Evolutionary conservation across 1,284 basidiomycete genomes (phyloP), one percentile per base, ranked within the genome.

Genomic region (Rhizoctonia solani): DNA sequence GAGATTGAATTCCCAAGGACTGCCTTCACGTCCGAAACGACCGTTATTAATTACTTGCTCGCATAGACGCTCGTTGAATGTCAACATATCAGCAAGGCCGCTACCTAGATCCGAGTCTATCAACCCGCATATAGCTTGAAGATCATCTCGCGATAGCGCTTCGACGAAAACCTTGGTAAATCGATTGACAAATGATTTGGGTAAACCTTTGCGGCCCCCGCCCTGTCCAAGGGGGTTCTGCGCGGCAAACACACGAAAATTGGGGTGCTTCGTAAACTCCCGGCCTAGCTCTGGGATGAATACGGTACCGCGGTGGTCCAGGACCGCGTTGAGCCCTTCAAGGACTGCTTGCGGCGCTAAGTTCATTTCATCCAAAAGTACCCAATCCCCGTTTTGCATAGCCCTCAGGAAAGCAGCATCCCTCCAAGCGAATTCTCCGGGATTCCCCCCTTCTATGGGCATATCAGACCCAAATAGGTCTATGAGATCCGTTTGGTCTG

Each of bases 1-100:
- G 59, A 99, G 81, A 75, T 99, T 99, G 81, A 99, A 98, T 75
- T 99, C 97, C 97, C 97, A 99, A 1, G 97, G 97, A 58, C 87
- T 84, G 8, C 97, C 97, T 69, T 91, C 87, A 50, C 87, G 83
- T 4, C 87, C 95, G 74, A 98, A 94, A 0, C 81, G 73, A 30
- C 86, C 84, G 66, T 85, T 84, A 30, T 86, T 76, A 72, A 87
- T 86, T 2, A 90, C 86, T 71, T 89, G 87, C 21, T 88, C 81
- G 68, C 89, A 87, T 58, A 99, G 81, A 8, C 79, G 79, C 69
- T 83, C 79, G 75, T 95, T 98, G 81, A 92, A 98, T 0, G 80
- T 73, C 68, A 99, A 93, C 93, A 99, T 98, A 46, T 79, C 79
- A 53, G 82, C 80, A 23, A 98, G 79, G 5, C 83, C 74, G 1